A percentile compares a stretch with the other conserved stretches of the same genome.
These are phyloP conservation scores for Boletus sp. DNA, from an alignment of 768 basidiomycete species.

Conservation along the genomic window DNA sequence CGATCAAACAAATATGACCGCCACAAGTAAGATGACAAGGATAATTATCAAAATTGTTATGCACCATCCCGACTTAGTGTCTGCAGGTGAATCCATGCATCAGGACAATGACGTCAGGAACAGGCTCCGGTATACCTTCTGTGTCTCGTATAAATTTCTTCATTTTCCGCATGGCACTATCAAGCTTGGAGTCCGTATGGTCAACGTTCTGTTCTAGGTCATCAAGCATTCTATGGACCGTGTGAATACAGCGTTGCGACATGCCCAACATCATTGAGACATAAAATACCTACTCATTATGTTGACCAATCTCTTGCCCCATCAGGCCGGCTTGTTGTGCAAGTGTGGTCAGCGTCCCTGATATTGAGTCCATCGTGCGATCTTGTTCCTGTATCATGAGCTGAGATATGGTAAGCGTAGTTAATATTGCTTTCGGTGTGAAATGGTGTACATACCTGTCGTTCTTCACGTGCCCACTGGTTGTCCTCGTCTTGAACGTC, in stretches of 20 bases:
- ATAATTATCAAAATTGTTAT: conserved; percentile 82
- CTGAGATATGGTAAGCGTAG: conserved; percentile 37
- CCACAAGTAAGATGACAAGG: conserved; percentile 70
- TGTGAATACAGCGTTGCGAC: neutral
- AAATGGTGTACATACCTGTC: conserved; percentile 52
- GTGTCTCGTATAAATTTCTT: conserved; percentile 82
- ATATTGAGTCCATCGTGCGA: conserved; percentile 81
- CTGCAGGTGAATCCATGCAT: conserved; percentile 34
- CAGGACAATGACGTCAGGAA: neutral
- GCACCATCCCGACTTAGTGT: conserved; percentile 88
- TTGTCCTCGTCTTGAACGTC: conserved; percentile 62
- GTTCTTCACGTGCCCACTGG: conserved; percentile 85
- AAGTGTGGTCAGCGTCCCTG: conserved; percentile 80
- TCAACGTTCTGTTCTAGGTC: conserved; percentile 78
- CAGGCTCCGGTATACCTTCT: conserved; percentile 48
- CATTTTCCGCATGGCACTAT: conserved; percentile 64
- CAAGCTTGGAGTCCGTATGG: conserved; percentile 61
- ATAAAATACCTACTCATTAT: conserved; percentile 70
- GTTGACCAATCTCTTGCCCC: conserved; percentile 89
- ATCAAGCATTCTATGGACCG: conserved; percentile 62
- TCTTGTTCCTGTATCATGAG: conserved; percentile 90
- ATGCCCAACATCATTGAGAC: conserved; percentile 8
- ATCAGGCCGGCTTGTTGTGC: conserved; percentile 92
- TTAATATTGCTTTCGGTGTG: neutral
- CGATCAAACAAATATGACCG: conserved; percentile 70